Evolutionary conservation across 441 rosid species (phyloP).

Genomic region (Raphanus hybrid): DNA sequence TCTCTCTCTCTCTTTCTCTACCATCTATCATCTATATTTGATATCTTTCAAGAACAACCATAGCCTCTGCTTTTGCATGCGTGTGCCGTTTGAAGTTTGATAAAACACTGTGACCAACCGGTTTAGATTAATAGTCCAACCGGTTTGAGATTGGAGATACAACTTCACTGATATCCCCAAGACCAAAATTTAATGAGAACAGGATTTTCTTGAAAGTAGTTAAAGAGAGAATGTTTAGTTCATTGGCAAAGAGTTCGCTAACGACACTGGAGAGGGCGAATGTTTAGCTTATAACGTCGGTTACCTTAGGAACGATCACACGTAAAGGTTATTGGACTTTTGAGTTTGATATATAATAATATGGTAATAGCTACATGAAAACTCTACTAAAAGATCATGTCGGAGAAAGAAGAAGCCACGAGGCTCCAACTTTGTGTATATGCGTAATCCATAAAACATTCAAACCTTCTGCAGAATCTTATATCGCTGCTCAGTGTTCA

Average conservation of each 20-base stretch:
- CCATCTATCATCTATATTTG: slow-evolving; percentile 37
- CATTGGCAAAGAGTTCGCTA: background rate
- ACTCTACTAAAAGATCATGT: background rate
- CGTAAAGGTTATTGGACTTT: background rate
- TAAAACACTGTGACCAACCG: slow-evolving; percentile 10
- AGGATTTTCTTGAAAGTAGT: background rate
- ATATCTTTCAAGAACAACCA: slow-evolving; percentile 24
- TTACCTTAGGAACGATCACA: background rate
- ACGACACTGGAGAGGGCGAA: background rate
- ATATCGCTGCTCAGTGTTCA: slow-evolving; percentile 21
- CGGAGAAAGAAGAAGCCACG: background rate
- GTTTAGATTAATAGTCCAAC: background rate
- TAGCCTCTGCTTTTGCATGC: slow-evolving; percentile 27
- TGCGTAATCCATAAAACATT: slow-evolving; percentile 18
- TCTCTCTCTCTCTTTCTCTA: background rate
- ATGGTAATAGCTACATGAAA: background rate
- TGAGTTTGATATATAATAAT: too few relatives aligned
- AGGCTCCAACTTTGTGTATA: background rate
- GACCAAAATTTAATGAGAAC: too few relatives aligned
- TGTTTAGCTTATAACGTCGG: slow-evolving; percentile 1
- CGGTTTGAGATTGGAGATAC: background rate
- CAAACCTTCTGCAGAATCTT: slow-evolving; percentile 11
- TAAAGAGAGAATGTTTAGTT: background rate
- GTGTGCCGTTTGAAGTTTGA: slow-evolving; percentile 16
- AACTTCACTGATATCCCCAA: too few relatives aligned